phyloP scores from a whole-genome alignment of 768 basidiomycete genomes.

The Rhizopogon salebrosus region DNA sequence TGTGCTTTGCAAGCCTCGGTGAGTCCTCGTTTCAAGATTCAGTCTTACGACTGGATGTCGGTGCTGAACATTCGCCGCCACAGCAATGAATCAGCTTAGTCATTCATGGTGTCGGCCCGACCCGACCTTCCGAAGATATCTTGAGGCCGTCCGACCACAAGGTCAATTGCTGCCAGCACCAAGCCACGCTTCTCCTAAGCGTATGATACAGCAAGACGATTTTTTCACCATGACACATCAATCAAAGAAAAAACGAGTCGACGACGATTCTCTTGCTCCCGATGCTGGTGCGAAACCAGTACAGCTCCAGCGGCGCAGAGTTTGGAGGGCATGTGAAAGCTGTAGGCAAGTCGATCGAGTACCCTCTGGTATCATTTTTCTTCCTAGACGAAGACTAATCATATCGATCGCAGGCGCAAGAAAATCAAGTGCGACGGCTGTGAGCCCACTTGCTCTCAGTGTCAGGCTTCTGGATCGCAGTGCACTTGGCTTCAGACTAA shows the following conservation, averaged over 20 bases:
- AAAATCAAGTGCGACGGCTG: conserved; percentile 91
- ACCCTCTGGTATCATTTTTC: conserved; percentile 5
- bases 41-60: background rate
- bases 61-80: background rate
- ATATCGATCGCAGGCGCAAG: conserved; percentile 56
- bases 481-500: conserved; percentile 92
- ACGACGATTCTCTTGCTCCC: conserved; percentile 43
- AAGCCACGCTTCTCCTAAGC: conserved; percentile 13
- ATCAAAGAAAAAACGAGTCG: conserved; percentile 74
- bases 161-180: conserved; percentile 17
- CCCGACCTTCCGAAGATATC: conserved; percentile 30
- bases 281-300: conserved; percentile 66
- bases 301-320: conserved; percentile 71
- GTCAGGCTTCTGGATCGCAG: conserved; percentile 63
- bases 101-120: conserved; percentile 29
- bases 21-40: background rate
- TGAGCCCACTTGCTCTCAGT: conserved; percentile 84
- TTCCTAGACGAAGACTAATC: conserved; percentile 13
- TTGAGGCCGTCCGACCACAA: conserved; percentile 16
- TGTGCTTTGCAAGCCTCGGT: background rate
- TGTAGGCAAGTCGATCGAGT: conserved; percentile 56
- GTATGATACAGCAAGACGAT: conserved; percentile 36
- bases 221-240: conserved; percentile 45
- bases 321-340: conserved; percentile 88
- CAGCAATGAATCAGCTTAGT: conserved; percentile 29